A percentile compares a stretch with the other conserved stretches of the same genome.
phyloP scores from a whole-genome alignment of 192 early-diverging fungal species.

The Podila clonocystis region DNA sequence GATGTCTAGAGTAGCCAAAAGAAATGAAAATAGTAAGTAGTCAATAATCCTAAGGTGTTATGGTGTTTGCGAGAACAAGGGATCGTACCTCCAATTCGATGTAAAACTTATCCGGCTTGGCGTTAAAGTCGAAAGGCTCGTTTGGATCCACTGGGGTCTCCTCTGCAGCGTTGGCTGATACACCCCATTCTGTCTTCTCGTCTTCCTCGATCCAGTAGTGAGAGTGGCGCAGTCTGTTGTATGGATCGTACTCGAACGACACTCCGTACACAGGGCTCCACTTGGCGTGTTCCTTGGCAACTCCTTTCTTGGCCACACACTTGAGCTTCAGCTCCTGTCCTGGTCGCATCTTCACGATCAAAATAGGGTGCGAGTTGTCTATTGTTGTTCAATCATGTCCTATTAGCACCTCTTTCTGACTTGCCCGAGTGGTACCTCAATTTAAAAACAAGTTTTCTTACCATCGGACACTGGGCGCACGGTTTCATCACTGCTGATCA shows the following conservation, averaged over 20 bases:
- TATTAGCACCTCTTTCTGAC: background rate
- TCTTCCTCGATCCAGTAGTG: slow-evolving; percentile 94
- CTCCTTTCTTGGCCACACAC: slow-evolving; percentile 96
- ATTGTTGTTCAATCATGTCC: background rate
- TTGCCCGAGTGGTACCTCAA: too few relatives aligned
- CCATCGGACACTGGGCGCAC: slow-evolving; percentile 74
- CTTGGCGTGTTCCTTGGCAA: slow-evolving; percentile 97
- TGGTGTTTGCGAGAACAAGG: background rate
- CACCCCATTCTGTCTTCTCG: slow-evolving; percentile 85
- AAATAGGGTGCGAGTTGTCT: slow-evolving; percentile 57
- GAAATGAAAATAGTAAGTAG: background rate
- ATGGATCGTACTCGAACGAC: slow-evolving; percentile 96
- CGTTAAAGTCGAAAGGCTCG: slow-evolving; percentile 81
- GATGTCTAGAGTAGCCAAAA: slow-evolving; percentile 59
- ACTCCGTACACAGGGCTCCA: slow-evolving; percentile 93
- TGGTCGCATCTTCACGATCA: slow-evolving; percentile 89
- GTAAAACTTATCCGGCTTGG: slow-evolving; percentile 82
- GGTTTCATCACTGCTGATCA: slow-evolving; percentile 78
- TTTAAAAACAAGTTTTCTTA: slow-evolving; percentile 8
- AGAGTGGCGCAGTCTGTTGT: slow-evolving; percentile 92
- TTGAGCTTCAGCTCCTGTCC: slow-evolving; percentile 93
- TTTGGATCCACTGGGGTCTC: slow-evolving; percentile 62
- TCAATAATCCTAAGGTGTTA: background rate
- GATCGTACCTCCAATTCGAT: slow-evolving; percentile 72
- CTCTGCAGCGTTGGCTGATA: slow-evolving; percentile 65